phyloP scores from a whole-genome alignment of 2,329 filamentous ascomycete genomes.

The Clarireedia paspali region DNA sequence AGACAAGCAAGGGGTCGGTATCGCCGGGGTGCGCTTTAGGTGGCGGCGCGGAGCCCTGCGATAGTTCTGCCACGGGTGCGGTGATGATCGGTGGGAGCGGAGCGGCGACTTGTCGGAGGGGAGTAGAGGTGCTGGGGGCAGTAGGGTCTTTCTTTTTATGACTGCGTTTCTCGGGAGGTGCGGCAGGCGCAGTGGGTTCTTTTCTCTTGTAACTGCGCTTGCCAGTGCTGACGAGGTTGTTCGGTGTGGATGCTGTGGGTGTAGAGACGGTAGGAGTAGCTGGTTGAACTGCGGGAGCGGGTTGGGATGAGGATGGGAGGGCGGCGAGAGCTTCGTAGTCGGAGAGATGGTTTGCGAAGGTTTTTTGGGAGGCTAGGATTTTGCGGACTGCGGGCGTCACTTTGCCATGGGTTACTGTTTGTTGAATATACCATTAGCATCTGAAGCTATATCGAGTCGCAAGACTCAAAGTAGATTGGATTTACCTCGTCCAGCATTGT shows the following conservation, averaged over 20 bases:
- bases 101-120: constrained; percentile 3
- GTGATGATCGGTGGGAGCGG: constrained; percentile 10
- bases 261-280: constrained; percentile 19
- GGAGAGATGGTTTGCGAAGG: constrained; percentile 74
- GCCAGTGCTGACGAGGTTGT: constrained; percentile 19
- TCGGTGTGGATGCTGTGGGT: constrained; percentile 6
- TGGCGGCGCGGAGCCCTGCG: background rate
- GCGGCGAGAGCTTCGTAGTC: constrained; percentile 60
- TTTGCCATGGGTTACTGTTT: constrained; percentile 26
- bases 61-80: background rate
- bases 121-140: background rate
- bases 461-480: background rate
- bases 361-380: constrained; percentile 74
- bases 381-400: constrained; percentile 53
- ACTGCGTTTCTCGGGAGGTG: constrained; percentile 6
- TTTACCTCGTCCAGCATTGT: constrained; percentile 35
- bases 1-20: constrained; percentile 49
- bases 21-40: constrained; percentile 39
- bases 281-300: constrained; percentile 21
- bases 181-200: background rate
- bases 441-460: background rate
- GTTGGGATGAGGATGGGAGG: constrained; percentile 33
- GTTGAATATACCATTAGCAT: background rate
- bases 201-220: constrained; percentile 14
- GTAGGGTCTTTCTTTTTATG: constrained; percentile 26